These are phyloP conservation scores for Bruguiera parviflora DNA, from an alignment of 345 rosid species.

Conservation along the genomic window DNA sequence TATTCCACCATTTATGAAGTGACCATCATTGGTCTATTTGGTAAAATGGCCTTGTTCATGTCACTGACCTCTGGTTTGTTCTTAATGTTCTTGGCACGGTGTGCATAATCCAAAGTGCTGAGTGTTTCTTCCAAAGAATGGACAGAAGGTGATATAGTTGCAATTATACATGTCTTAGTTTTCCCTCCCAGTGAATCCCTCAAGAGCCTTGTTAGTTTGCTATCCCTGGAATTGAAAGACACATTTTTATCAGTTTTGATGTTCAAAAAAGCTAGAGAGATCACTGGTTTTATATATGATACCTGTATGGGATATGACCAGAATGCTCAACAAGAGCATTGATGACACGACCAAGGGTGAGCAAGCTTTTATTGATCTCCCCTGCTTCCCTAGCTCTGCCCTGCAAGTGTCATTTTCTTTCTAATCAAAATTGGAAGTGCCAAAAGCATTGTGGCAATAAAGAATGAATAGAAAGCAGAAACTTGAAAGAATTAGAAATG, in stretches of 20 bases:
- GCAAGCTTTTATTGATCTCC: constrained; percentile 97
- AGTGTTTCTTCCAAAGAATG: constrained; percentile 96
- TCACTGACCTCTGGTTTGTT: constrained; percentile 72
- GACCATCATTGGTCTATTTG: not conserved
- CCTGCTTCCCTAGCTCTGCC: constrained; percentile 99
- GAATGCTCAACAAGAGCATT: constrained; percentile 98
- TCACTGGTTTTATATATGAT: constrained; percentile 9
- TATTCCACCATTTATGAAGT: not conserved
- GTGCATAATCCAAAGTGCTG: constrained; percentile 96
- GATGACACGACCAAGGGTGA: constrained; percentile 95
- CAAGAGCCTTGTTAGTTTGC: constrained; percentile 90
- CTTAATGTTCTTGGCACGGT: constrained; percentile 98
- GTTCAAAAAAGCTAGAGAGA: not conserved
- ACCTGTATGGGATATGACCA: constrained; percentile 98
- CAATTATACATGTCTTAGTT: constrained; percentile 95
- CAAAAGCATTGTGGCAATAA: not conserved
- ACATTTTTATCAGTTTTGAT: not conserved
- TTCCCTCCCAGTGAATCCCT: constrained; percentile 99
- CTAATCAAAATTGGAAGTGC: constrained; percentile 6
- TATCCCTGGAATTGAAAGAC: constrained; percentile 80
- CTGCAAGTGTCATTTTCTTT: constrained; percentile 46
- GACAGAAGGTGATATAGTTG: constrained; percentile 88
- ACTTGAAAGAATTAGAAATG: constrained; percentile 16
- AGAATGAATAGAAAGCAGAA: constrained; percentile 20
- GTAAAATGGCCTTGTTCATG: too few relatives aligned